Evolutionary conservation across 768 basidiomycete species (phyloP).

Genomic region (Naganishia friedmannii): DNA sequence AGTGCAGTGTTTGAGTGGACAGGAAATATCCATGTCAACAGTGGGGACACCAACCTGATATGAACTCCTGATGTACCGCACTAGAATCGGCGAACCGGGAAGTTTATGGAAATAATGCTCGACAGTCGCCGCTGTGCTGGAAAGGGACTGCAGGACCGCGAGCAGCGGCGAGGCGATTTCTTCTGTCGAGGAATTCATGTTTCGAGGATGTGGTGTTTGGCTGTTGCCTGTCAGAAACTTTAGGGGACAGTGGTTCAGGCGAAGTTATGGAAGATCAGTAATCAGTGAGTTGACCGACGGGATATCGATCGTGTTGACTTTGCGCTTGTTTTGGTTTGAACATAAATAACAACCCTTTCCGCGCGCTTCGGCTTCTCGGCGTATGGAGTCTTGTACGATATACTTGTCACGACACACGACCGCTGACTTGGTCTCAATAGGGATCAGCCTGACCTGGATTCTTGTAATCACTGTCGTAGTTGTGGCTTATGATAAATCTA

Average conservation of each 20-base stretch:
- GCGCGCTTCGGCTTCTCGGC: neutral
- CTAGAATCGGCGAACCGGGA: slow-evolving; percentile 53
- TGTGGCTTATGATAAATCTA: too few species aligned
- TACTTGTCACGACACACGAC: too few species aligned
- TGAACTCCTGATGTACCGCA: slow-evolving; percentile 88
- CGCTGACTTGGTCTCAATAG: too few species aligned
- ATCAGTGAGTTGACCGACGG: neutral
- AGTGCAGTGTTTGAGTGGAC: neutral
- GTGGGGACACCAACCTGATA: slow-evolving; percentile 55
- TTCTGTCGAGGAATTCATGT: slow-evolving; percentile 21
- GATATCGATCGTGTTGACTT: neutral
- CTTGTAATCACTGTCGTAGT: too few species aligned
- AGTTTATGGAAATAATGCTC: slow-evolving; percentile 61
- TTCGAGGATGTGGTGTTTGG: neutral
- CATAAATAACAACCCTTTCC: slow-evolving; percentile 8
- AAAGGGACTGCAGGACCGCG: slow-evolving; percentile 65
- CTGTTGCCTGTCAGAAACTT: neutral
- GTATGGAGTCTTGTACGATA: too few species aligned
- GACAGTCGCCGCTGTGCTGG: slow-evolving; percentile 61
- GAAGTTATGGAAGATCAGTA: neutral
- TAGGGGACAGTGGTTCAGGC: neutral
- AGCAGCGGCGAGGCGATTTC: slow-evolving; percentile 28
- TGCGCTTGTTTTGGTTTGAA: slow-evolving; percentile 22
- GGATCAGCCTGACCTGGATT: too few species aligned
- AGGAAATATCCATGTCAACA: neutral